Evolutionary conservation across 2,329 filamentous ascomycete genomes (phyloP).

Genomic region (Colletotrichum sp.): DNA sequence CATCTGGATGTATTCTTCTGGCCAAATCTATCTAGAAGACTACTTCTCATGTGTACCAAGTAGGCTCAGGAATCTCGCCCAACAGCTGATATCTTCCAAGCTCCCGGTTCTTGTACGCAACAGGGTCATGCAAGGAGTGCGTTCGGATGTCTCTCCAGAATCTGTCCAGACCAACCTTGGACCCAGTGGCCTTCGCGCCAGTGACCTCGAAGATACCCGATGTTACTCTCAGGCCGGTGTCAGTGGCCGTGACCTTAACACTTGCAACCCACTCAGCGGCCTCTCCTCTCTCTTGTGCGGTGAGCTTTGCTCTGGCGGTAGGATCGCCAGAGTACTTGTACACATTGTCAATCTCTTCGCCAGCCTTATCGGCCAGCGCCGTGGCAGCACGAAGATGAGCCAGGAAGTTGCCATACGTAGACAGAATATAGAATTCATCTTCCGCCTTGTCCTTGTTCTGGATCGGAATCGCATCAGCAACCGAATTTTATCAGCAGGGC

Average conservation of each 20-base stretch:
- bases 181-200: constrained; percentile 60
- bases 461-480: neutral
- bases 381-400: constrained; percentile 66
- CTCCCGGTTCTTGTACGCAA: constrained; percentile 71
- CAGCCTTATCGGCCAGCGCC: constrained; percentile 62
- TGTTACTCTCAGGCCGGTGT: constrained; percentile 63
- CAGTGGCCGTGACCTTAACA: constrained; percentile 67
- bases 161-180: constrained; percentile 65
- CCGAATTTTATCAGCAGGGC: neutral
- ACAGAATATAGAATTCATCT: constrained; percentile 71
- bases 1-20: neutral
- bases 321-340: constrained; percentile 45
- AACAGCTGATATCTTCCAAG: constrained; percentile 62
- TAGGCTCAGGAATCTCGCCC: constrained; percentile 60
- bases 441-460: constrained; percentile 59
- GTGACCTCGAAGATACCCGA: constrained; percentile 69
- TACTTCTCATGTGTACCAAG: constrained; percentile 61
- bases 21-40: neutral
- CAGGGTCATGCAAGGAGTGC: constrained; percentile 70
- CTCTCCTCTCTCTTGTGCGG: constrained; percentile 59
- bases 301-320: constrained; percentile 47
- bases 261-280: constrained; percentile 67
- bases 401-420: constrained; percentile 67
- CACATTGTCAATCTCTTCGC: constrained; percentile 49
- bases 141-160: constrained; percentile 73